Evolutionary conservation across 2,329 filamentous ascomycete species (phyloP).

Genomic region (Didymella pinodella): DNA sequence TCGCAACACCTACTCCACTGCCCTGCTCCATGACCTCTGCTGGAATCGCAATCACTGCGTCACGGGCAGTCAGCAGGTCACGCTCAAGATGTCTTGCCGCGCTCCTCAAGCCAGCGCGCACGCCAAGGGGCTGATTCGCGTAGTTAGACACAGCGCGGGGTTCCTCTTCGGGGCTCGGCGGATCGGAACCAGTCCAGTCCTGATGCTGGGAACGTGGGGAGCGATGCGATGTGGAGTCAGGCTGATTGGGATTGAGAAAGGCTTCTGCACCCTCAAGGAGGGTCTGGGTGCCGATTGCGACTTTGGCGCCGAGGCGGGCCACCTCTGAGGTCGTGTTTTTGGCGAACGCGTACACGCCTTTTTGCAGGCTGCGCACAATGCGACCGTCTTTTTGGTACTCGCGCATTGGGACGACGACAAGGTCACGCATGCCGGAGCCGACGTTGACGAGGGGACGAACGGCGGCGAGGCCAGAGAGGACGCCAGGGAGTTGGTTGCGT

Average conservation of each 20-base stretch:
- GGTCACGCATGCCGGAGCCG: conserved; percentile 82
- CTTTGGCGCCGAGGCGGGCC: conserved; percentile 91
- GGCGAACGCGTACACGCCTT: conserved; percentile 88
- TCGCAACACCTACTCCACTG: conserved; percentile 80
- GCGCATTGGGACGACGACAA: conserved; percentile 86
- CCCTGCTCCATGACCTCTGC: conserved; percentile 88
- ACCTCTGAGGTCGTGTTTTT: conserved; percentile 93
- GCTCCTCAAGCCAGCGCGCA: conserved; percentile 83
- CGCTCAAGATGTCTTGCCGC: conserved; percentile 84
- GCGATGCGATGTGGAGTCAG: conserved; percentile 35
- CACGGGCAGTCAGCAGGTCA: conserved; percentile 84
- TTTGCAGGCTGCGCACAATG: conserved; percentile 88
- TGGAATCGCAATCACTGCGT: conserved; percentile 94
- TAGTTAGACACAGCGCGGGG: conserved; percentile 87
- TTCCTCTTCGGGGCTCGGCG: conserved; percentile 71
- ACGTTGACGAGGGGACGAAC: conserved; percentile 93
- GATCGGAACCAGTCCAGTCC: conserved; percentile 63
- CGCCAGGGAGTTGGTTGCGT: conserved; percentile 84
- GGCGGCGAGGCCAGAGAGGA: conserved; percentile 87
- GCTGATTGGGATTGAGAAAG: conserved; percentile 63
- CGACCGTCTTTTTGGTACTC: conserved; percentile 96
- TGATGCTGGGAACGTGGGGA: conserved; percentile 34
- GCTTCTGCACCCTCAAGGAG: conserved; percentile 88
- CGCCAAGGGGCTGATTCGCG: conserved; percentile 89
- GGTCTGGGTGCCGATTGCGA: conserved; percentile 95